Evolutionary conservation across 2,329 filamentous ascomycete species (phyloP), one percentile per base, ranked within the genome.

Genomic region (Aspergillus felis): DNA sequence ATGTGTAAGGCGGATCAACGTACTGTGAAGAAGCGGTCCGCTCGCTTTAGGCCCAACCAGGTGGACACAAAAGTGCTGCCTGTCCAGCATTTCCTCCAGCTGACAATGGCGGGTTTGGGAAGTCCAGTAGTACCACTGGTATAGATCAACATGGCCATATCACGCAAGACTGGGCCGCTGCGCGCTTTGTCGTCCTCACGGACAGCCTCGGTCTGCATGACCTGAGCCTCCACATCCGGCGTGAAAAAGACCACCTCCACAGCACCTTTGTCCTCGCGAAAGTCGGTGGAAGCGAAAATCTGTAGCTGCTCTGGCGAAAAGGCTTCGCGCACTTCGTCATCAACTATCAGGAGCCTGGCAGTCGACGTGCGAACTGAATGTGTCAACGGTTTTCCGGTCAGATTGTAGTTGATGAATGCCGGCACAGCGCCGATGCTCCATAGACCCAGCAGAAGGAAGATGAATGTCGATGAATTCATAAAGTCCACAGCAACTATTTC

Each of bases 371-470:
- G 83, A 48, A 95, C 79, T 64, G 89, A 93, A 73, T 96, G 91
- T 3, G 84, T 72, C 60, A 96, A 78, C 0, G 90, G 81, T 28
- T 87, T 84, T 12, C 86, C 87, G 0, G 83, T 81, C 51, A 96
- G 77, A 69, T 94, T 94, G 75, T 92, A 93, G 74, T 96, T 96
- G 76, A 96, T 88, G 65, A 94, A 91, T 0, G 91, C 91, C 0
- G 91, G 91, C 56, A 86, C 86, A 0, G 89, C 91, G 10, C 92
- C 92, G 57, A 96, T 85, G 29, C 87, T 85, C 91, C 91, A 96
- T 32, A 96, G 75, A 0, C 87, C 91, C 55, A 92, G 79, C 81
- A 87, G 84, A 8, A 95, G 61, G 69, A 92, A 90, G 28, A 93
- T 68, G 67, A 91, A 93, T 3, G 82, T 81, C n/a, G 91, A 86